A percentile compares a stretch with the other conserved stretches of the same genome.
These are phyloP conservation scores for Nyctanthes arbortristis DNA, from an alignment of 257 asterid species.

Conservation along the genomic window DNA sequence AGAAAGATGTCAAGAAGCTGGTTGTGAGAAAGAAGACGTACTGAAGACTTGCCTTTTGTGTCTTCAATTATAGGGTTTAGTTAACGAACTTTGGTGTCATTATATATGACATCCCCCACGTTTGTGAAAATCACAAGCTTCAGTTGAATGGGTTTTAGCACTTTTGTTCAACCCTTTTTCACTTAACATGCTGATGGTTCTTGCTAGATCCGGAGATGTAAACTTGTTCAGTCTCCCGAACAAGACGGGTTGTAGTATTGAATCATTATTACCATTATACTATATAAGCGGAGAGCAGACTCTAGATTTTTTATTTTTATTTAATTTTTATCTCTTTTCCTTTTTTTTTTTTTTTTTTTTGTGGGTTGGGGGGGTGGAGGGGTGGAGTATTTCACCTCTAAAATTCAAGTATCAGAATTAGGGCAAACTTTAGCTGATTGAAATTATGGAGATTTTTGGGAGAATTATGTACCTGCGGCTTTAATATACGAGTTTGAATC, in stretches of 20 bases:
- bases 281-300: too few species aligned
- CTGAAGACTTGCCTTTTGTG: slow-evolving; percentile 29
- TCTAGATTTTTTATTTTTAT: too few species aligned
- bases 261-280: too few species aligned
- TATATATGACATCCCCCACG: background rate
- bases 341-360: too few species aligned
- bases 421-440: too few species aligned
- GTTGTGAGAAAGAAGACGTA: slow-evolving; percentile 64
- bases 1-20: slow-evolving; percentile 69
- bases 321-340: too few species aligned
- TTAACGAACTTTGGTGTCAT: background rate
- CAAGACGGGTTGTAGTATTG: background rate
- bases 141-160: background rate
- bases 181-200: background rate
- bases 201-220: background rate
- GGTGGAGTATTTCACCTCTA: too few species aligned
- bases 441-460: background rate
- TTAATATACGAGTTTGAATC: too few species aligned
- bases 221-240: background rate
- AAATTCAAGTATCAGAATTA: too few species aligned
- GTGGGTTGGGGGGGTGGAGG: too few species aligned
- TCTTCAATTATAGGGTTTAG: background rate
- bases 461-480: background rate
- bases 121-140: background rate
- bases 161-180: background rate